Evolutionary conservation across 495 filamentous ascomycete species (phyloP).

Genomic region (Aspergillus saccharolyticus): DNA sequence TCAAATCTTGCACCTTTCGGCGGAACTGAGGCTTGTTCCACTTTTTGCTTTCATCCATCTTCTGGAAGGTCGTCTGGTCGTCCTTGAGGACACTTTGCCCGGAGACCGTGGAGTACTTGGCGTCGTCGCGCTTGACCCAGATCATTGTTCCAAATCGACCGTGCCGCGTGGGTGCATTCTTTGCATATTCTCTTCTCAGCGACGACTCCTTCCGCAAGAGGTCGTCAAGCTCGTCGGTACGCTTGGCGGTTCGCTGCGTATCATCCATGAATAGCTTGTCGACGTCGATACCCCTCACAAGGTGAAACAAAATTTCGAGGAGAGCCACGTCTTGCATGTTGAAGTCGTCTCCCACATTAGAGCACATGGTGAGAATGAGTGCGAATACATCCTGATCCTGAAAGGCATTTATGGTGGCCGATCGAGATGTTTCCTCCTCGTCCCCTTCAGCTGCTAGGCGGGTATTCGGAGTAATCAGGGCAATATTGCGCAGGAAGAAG

Average conservation of each 20-base stretch:
- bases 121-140: conserved; percentile 86
- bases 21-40: conserved; percentile 73
- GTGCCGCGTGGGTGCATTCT: conserved; percentile 79
- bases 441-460: conserved; percentile 60
- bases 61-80: conserved; percentile 62
- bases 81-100: conserved; percentile 80
- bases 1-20: conserved; percentile 58
- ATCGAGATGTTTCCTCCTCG: conserved; percentile 84
- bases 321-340: conserved; percentile 77
- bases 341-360: conserved; percentile 90
- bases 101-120: conserved; percentile 74
- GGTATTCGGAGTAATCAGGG: conserved; percentile 69
- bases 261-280: conserved; percentile 83
- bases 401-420: conserved; percentile 81
- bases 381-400: conserved; percentile 85
- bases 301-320: conserved; percentile 84
- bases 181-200: conserved; percentile 71
- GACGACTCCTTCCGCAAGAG: conserved; percentile 75
- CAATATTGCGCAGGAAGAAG: conserved; percentile 82
- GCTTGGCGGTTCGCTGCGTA: conserved; percentile 56
- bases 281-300: conserved; percentile 85
- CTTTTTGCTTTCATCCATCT: conserved; percentile 89
- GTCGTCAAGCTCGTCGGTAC: conserved; percentile 65
- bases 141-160: conserved; percentile 96
- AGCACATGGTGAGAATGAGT: conserved; percentile 76